Evolutionary conservation across 2,329 filamentous ascomycete species (phyloP).

Genomic region (Niveomyces coronatus): DNA sequence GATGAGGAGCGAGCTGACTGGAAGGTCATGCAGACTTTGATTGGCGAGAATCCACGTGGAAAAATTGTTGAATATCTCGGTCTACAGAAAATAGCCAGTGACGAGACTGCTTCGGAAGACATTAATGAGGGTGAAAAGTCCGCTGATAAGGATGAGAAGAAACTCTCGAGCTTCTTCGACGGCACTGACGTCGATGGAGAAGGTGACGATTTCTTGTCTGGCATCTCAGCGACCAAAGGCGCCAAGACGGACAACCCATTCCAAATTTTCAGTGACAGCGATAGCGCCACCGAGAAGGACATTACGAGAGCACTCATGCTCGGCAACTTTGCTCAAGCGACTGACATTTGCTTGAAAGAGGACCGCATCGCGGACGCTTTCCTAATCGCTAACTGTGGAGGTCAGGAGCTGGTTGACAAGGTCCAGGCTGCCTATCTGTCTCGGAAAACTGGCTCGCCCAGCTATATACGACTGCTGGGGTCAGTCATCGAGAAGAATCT

Average conservation of each 20-base stretch:
- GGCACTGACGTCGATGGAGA: slow-evolving; percentile 48
- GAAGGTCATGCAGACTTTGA: slow-evolving; percentile 84
- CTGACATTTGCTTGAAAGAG: slow-evolving; percentile 80
- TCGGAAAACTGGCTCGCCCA: slow-evolving; percentile 70
- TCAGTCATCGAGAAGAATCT: slow-evolving; percentile 94
- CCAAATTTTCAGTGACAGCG: slow-evolving; percentile 74
- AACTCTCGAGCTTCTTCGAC: slow-evolving; percentile 74
- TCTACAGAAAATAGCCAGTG: slow-evolving; percentile 55
- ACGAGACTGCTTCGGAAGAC: slow-evolving; percentile 33
- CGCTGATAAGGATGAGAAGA: slow-evolving; percentile 42
- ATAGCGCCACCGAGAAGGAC: slow-evolving; percentile 71
- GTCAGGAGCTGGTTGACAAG: slow-evolving; percentile 86
- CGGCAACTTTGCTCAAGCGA: slow-evolving; percentile 81
- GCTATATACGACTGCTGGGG: slow-evolving; percentile 80
- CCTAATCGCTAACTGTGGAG: slow-evolving; percentile 94
- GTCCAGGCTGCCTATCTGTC: slow-evolving; percentile 86
- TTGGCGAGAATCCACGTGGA: slow-evolving; percentile 74
- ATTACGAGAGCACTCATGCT: slow-evolving; percentile 85
- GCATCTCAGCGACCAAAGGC: slow-evolving; percentile 77
- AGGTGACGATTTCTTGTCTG: slow-evolving; percentile 78
- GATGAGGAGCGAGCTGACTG: slow-evolving; percentile 95
- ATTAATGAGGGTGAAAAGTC: slow-evolving; percentile 19
- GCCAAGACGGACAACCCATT: slow-evolving; percentile 93
- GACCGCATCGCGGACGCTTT: slow-evolving; percentile 91
- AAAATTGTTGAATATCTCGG: slow-evolving; percentile 83